These are phyloP conservation scores for Ceratocystiopsis sp. DNA, from an alignment of 2,329 filamentous ascomycete species.

Conservation along the genomic window DNA sequence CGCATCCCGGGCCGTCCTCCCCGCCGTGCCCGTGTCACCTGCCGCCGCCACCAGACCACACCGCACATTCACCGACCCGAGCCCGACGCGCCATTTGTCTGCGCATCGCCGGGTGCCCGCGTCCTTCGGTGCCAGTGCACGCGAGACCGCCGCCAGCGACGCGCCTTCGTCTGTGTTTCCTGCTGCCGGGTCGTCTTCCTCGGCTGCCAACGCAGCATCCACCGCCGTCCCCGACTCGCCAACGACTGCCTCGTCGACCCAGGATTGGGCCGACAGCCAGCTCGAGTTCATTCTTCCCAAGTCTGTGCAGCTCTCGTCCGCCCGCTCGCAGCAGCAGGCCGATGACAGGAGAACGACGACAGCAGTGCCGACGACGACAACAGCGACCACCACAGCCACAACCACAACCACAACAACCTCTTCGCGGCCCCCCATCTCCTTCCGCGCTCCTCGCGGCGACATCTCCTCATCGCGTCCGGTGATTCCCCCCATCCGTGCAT, in stretches of 20 bases:
- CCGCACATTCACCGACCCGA: slow-evolving; percentile 13
- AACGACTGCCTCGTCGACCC: slow-evolving; percentile 12
- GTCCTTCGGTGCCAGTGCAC: slow-evolving; percentile 20
- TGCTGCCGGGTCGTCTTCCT: slow-evolving; percentile 11
- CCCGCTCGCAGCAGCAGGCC: background rate
- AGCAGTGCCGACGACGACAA: slow-evolving; percentile 3
- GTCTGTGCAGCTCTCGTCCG: slow-evolving; percentile 16
- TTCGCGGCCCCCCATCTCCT: slow-evolving; percentile 33
- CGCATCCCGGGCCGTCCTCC: background rate
- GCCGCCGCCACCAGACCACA: slow-evolving; percentile 10
- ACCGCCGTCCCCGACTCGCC: background rate
- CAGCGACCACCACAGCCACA: background rate
- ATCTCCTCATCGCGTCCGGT: slow-evolving; percentile 15
- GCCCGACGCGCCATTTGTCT: slow-evolving; percentile 14
- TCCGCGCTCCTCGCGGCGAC: slow-evolving; percentile 22
- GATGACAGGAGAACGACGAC: background rate
- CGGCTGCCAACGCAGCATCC: slow-evolving; percentile 16
- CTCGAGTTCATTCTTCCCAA: slow-evolving; percentile 31
- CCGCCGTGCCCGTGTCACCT: slow-evolving; percentile 1
- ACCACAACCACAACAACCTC: slow-evolving; percentile 4
- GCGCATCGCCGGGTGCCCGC: slow-evolving; percentile 22
- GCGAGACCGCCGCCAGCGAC: slow-evolving; percentile 11
- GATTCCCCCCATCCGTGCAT: slow-evolving; percentile 37
- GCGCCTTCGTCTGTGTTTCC: too few relatives aligned
- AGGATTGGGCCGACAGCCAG: slow-evolving; percentile 24